These are phyloP conservation scores for Penicillium turbatum DNA, from an alignment of 495 filamentous ascomycete genomes.

Conservation along the genomic window DNA sequence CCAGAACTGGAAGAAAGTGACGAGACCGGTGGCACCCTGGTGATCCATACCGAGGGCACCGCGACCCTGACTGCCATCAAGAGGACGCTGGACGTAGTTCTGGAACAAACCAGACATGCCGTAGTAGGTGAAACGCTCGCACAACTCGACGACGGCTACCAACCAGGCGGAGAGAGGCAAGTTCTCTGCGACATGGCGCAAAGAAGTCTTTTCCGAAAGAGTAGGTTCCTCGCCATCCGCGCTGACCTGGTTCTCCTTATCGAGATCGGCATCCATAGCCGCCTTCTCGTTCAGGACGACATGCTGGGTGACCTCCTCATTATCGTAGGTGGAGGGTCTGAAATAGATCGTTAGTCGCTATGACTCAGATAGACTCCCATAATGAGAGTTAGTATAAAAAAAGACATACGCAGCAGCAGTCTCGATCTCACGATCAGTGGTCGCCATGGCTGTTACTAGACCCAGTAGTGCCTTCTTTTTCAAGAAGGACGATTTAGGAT, in stretches of 20 bases:
- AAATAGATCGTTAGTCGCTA: neutral
- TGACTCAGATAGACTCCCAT: neutral
- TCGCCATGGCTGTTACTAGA: conserved; percentile 27
- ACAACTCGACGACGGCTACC: conserved; percentile 59
- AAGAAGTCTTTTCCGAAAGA: conserved; percentile 46
- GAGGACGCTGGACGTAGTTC: conserved; percentile 54
- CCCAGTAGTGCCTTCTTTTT: conserved; percentile 10
- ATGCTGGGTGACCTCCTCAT: conserved; percentile 14
- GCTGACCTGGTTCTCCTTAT: conserved; percentile 35
- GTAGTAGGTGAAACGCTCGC: conserved; percentile 68
- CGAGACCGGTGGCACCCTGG: conserved; percentile 54
- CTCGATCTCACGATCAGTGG: conserved; percentile 33
- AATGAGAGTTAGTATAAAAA: too few species aligned
- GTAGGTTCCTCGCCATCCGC: conserved; percentile 51
- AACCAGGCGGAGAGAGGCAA: conserved; percentile 55
- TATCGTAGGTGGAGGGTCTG: conserved; percentile 12
- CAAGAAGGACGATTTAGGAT: neutral
- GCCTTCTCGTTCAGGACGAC: conserved; percentile 29
- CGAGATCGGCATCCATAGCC: conserved; percentile 15
- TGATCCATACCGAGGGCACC: conserved; percentile 54
- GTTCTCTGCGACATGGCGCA: conserved; percentile 53
- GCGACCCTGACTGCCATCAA: conserved; percentile 43
- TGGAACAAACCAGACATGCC: conserved; percentile 52
- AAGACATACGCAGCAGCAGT: conserved; percentile 29
- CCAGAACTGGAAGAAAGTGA: conserved; percentile 62